Evolutionary conservation across 768 basidiomycete species (phyloP), one percentile per base, ranked within the genome.

Genomic region (Macrolepiota dolichaula): DNA sequence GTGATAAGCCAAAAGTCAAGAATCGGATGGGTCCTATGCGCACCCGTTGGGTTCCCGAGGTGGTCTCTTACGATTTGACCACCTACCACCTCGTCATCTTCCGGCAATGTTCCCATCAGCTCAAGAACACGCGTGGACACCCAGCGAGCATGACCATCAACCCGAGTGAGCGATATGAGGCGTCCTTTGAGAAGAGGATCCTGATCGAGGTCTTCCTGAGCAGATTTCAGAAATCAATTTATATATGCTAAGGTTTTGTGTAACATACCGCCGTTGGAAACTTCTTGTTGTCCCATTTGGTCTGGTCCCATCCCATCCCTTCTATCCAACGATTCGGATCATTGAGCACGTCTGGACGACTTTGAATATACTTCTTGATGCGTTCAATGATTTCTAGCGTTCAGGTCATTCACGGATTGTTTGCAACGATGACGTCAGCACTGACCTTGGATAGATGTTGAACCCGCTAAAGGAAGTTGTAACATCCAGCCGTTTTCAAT

Each of bases 261-360:
- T 47, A 38, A 69, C 80, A 27, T 66, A 92, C 93, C 1, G 91
- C 87, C 35, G 81, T 85, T 2, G 94, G 94, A 64, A 93, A 95
- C 24, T 77, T 69, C 9, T 76, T 71, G 11, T 76, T 79, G 6
- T 79, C 64, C 91, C 91, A 93, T 60, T 82, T 79, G 1, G 90
- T 96, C 72, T 98, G 94, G 68, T 98, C 92, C 95, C 96, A 98
- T 4, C 96, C 96, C 77, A 89, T 83, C 11, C 94, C 95, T 65
- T 87, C 77, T 44, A 97, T 83, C 92, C 93, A 97, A 4, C 68
- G 74, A 2, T 79, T 74, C 2, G 73, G 76, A 67, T 91, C 81
- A 2, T 79, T 69, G 1, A 75, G 69, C 5, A 88, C 70, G 40
- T 85, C 84, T 0, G 89, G 84, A 55, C 85, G 83, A 0, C 78